Evolutionary conservation across 352 stramenopile species (phyloP).

Genomic region (Phytophthora ohioensis): DNA sequence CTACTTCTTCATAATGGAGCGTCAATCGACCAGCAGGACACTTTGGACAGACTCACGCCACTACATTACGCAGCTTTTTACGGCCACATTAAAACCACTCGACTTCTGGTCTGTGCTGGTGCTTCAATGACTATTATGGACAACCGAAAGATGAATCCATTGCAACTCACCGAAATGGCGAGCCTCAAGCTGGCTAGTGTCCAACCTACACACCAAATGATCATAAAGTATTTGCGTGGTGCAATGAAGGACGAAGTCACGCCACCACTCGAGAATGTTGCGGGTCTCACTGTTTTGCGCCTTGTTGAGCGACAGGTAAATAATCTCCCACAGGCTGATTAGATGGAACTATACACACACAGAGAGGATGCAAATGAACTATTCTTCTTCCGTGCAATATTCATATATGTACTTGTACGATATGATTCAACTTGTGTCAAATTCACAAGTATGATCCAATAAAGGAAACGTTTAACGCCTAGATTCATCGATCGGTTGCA

Average conservation of each 20-base stretch:
- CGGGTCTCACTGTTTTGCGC: conserved; percentile 71
- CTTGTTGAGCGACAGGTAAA: conserved; percentile 72
- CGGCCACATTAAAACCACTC: conserved; percentile 75
- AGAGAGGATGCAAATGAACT: too few species aligned
- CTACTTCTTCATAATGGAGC: conserved; percentile 74
- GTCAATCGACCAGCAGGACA: conserved; percentile 68
- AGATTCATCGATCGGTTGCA: neutral
- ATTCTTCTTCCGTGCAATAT: too few species aligned
- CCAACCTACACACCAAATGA: conserved; percentile 86
- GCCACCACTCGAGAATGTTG: conserved; percentile 79
- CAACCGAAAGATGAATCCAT: conserved; percentile 68
- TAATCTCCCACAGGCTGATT: conserved; percentile 48
- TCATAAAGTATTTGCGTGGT: conserved; percentile 84
- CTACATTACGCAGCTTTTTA: conserved; percentile 84
- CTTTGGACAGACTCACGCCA: conserved; percentile 64
- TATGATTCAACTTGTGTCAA: too few species aligned
- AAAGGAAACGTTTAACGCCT: too few species aligned
- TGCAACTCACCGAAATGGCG: conserved; percentile 81
- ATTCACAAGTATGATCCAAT: too few species aligned
- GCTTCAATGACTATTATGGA: conserved; percentile 63
- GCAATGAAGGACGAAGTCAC: conserved; percentile 81
- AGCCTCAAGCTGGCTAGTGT: conserved; percentile 79
- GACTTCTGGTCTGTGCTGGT: conserved; percentile 63
- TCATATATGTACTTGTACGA: too few species aligned
- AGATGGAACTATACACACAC: neutral